Evolutionary conservation across 2,329 filamentous ascomycete species (phyloP), one percentile per base, ranked within the genome.

Genomic region (Emergomyces pasteurianus): DNA sequence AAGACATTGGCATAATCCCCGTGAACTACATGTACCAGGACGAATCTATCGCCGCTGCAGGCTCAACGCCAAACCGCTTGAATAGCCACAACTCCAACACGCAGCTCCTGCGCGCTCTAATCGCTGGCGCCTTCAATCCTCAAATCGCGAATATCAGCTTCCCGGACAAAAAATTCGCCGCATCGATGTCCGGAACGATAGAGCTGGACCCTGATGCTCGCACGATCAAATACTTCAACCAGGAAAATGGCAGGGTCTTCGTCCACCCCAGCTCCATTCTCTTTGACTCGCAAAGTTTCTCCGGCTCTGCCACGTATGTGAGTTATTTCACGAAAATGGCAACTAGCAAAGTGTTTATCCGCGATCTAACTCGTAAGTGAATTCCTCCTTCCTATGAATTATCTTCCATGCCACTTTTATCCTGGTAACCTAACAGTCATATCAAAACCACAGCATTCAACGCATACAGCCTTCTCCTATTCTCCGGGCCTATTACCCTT

Each of bases 141-240:
- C 92, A 97, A 74, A 85, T 96, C 65, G 91, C 91, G 16, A 85
- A 92, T 59, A 96, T 99, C 70, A 87, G 91, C 65, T 90, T 96
- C 67, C 94, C 94, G 0, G 90, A 96, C 75, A 95, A 95, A 78
- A 97, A 96, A 74, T 99, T 95, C 73, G 89, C 89, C 14, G 85
- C 86, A 42, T 90, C 89, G 2, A 84, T 95, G 64, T 89, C 90
- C 0, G 94, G 94, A 8, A 90, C 94, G 0, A 89, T 97, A 1
- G 92, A 94, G 72, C 80, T 96, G 7, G 94, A 99, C 70, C 92
- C 92, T 0, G 92, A 97, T 74, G 92, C 92, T 4, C 83, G 86
- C 59, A 89, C 88, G 2, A 96, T 99, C 75, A 94, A 91, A 72
- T 99, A 92, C 77, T 97, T 90, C 74, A 90, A 88, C 66, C 86